phyloP scores from a whole-genome alignment of 108 stramenopile genomes.

The Cylindrotheca closterium region DNA sequence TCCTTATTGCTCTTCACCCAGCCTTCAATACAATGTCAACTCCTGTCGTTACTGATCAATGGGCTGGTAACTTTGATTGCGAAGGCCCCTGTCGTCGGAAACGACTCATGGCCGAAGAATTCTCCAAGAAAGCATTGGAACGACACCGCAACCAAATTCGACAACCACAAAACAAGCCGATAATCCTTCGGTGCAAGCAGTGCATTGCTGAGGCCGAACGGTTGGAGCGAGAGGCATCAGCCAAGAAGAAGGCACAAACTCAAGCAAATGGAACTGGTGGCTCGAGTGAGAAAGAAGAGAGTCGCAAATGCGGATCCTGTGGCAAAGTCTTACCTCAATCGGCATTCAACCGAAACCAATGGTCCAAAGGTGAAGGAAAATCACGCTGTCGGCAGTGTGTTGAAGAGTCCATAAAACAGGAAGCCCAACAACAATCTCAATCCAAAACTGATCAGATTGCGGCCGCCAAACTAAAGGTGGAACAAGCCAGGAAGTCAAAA shows the following conservation, averaged over 20 bases:
- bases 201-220: slow-evolving; percentile 32
- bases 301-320: slow-evolving; percentile 27
- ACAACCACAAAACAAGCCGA: neutral
- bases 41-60: slow-evolving; percentile 39
- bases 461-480: slow-evolving; percentile 23
- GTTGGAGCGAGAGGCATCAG: slow-evolving; percentile 37
- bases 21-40: slow-evolving; percentile 50
- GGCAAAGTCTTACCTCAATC: slow-evolving; percentile 2
- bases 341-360: slow-evolving; percentile 50
- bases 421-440: slow-evolving; percentile 13
- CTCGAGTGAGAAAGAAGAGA: slow-evolving; percentile 13
- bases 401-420: slow-evolving; percentile 37
- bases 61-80: slow-evolving; percentile 55
- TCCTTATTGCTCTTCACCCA: too few species aligned
- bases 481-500: slow-evolving; percentile 4
- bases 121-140: slow-evolving; percentile 43
- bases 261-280: slow-evolving; percentile 20
- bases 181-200: slow-evolving; percentile 40
- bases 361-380: slow-evolving; percentile 39
- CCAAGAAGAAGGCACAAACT: slow-evolving; percentile 15
- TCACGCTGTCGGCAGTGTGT: slow-evolving; percentile 48
- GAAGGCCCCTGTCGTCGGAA: slow-evolving; percentile 32
- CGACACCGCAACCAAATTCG: slow-evolving; percentile 25
- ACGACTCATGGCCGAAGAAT: slow-evolving; percentile 44
- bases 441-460: slow-evolving; percentile 27